phyloP scores from a whole-genome alignment of 2,329 filamentous ascomycete species.

The Aureobasidium vineae region DNA sequence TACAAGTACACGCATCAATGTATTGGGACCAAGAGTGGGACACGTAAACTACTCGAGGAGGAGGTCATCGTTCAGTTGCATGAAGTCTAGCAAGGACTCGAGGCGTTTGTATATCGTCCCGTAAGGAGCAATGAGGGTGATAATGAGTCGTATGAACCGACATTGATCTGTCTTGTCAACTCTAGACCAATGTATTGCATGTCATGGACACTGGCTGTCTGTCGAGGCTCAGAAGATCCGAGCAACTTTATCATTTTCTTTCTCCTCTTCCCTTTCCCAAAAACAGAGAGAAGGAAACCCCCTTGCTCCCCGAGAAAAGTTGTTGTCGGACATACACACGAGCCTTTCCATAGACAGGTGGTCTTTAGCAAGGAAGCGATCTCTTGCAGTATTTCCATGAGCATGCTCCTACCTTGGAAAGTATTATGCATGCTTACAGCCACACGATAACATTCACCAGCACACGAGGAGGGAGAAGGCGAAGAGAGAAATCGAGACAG shows the following conservation, averaged over 20 bases:
- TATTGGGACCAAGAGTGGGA: neutral
- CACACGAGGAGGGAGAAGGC: too few species aligned
- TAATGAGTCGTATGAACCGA: neutral
- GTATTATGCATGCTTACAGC: too few species aligned
- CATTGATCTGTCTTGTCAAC: neutral
- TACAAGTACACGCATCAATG: neutral
- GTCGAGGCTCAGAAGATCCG: neutral
- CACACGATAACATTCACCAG: too few species aligned
- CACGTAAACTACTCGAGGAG: neutral
- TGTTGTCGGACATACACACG: too few species aligned
- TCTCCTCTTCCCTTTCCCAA: neutral
- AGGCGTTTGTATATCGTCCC: slow-evolving; percentile 8
- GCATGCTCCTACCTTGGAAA: too few species aligned
- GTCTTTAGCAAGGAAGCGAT: too few species aligned
- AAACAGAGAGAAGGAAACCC: too few species aligned
- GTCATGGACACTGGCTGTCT: neutral
- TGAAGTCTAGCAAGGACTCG: neutral
- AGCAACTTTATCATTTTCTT: neutral
- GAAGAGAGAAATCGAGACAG: too few species aligned
- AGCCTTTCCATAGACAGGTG: too few species aligned
- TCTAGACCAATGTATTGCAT: neutral
- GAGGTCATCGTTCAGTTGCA: neutral
- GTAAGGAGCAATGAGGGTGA: neutral
- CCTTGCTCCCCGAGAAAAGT: too few species aligned
- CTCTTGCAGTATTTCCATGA: too few species aligned